Conservation (phyloP, 164 flowering plant species). For the Paratinospora sagittata region DNA sequence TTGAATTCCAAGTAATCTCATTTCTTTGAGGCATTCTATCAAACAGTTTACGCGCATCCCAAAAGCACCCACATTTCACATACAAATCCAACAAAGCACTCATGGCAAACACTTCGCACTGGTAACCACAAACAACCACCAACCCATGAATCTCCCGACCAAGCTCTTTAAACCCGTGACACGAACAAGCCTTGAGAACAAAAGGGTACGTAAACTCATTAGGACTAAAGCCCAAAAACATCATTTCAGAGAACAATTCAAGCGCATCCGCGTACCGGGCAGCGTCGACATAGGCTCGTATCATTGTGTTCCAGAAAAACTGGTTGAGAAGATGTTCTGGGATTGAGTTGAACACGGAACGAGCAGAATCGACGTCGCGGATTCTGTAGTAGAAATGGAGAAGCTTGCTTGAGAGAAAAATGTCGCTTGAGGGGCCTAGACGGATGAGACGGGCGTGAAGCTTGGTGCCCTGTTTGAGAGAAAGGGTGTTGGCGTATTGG, state of each 20-base stretch:
- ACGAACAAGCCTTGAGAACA: slow-evolving; percentile 22
- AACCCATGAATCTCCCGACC: slow-evolving; percentile 22
- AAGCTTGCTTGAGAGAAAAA: slow-evolving; percentile 24
- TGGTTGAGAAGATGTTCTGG: slow-evolving; percentile 9
- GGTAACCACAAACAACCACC: slow-evolving; percentile 21
- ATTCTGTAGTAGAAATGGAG: slow-evolving; percentile 18
- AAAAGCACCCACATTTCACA: slow-evolving; percentile 17
- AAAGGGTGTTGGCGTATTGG: slow-evolving; percentile 7
- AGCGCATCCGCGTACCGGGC: slow-evolving; percentile 5
- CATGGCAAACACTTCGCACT: slow-evolving; percentile 17
- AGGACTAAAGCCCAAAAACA: slow-evolving; percentile 13
- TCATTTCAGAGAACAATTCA: slow-evolving; percentile 18
- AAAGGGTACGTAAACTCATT: slow-evolving; percentile 27
- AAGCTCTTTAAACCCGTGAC: slow-evolving; percentile 1
- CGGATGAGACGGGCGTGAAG: slow-evolving; percentile 21
- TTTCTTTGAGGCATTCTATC: slow-evolving; percentile 24
- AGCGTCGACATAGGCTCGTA: slow-evolving; percentile 19
- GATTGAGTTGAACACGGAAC: slow-evolving; percentile 12
- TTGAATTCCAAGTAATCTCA: slow-evolving; percentile 26
- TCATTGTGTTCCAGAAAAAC: slow-evolving; percentile 24
- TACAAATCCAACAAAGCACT: slow-evolving; percentile 24
- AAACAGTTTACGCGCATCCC: slow-evolving; percentile 24
- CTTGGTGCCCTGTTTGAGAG: slow-evolving; percentile 16
- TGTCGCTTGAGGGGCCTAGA: slow-evolving; percentile 17
- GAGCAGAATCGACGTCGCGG: slow-evolving; percentile 15